Evolutionary conservation across 1,284 basidiomycete genomes (phyloP), one percentile per base, ranked within the genome.

Genomic region (Phaffia rhodozyma): DNA sequence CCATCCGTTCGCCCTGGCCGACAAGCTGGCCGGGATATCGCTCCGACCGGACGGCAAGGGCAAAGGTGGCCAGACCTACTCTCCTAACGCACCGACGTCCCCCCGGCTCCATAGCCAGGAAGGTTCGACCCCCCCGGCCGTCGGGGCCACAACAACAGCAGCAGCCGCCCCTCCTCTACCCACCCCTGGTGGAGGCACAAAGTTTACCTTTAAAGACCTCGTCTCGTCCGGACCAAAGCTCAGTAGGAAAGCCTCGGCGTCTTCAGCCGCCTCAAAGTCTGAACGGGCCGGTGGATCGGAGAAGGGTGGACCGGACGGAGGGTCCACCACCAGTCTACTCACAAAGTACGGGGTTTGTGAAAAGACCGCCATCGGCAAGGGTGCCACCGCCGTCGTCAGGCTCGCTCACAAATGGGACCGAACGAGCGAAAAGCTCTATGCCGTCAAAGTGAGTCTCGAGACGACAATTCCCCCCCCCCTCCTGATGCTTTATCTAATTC

Each of bases 361-460:
- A 77, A 91, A 92, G 77, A 84, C 92, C 21, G 91, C 93, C 11
- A 97, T 98, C 70, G 94, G 94, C 57, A 97, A 94, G 76, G 94
- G 94, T 48, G 96, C 94, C 16, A 98, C 94, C 5, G 92, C 90
- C 47, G 91, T 97, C 62, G 96, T 98, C 51, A 82, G 91, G 53
- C 82, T 98, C 3, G 96, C 93, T 48, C 94, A 98, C 79, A 97
- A 97, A 78, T 97, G 94, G 93, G 94, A 98, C 76, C 82, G 93
- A 66, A 84, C 81, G 38, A 92, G 94, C 72, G 96, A 98, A 77
- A 96, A 94, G 79, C 81, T 98, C n/a, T 98, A 97, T 72, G 94
- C 94, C 50, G 89, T 98, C 75, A 98, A 98, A 83, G 90, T 91
- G 65, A 63, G 82, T 75, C 38, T n/a, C n/a, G n/a, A n/a, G n/a